phyloP scores from a whole-genome alignment of 352 stramenopile genomes.

The Thalassiosira exigua region DNA sequence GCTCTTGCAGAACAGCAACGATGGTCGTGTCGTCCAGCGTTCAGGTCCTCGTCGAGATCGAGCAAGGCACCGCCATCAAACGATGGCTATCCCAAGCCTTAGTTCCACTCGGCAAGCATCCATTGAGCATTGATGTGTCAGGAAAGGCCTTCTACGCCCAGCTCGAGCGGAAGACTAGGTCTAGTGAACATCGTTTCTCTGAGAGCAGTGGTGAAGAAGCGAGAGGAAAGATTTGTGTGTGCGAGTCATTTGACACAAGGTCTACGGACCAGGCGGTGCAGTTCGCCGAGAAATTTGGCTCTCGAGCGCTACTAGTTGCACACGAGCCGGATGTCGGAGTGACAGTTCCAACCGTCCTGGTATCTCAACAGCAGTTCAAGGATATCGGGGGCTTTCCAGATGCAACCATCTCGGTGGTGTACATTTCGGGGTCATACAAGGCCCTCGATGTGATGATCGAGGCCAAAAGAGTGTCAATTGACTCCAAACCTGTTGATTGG shows the following conservation, averaged over 20 bases:
- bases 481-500: conserved; percentile 24
- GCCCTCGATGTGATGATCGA: conserved; percentile 18
- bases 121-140: conserved; percentile 9
- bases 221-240: conserved; percentile 27
- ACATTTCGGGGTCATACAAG: conserved; percentile 18
- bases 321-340: conserved; percentile 13
- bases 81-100: conserved; percentile 32
- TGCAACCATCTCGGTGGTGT: conserved; percentile 12
- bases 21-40: neutral
- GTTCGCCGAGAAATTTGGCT: conserved; percentile 15
- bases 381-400: conserved; percentile 1
- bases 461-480: conserved; percentile 6
- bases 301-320: conserved; percentile 17
- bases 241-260: conserved; percentile 13
- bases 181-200: neutral
- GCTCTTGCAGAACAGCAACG: no score
- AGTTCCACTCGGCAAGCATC: conserved; percentile 10
- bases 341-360: conserved; percentile 29
- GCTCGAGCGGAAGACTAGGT: conserved; percentile 20
- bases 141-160: conserved; percentile 12
- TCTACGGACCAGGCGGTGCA: conserved; percentile 12
- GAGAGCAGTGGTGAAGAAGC: conserved; percentile 5
- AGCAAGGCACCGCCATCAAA: conserved; percentile 31
- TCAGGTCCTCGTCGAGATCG: conserved; percentile 31
- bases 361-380: conserved; percentile 9